Percentiles rank a stretch among this genome's conserved stretches.
phyloP scores from a whole-genome alignment of 495 filamentous ascomycete genomes.

The Baudoinia panamericana region DNA sequence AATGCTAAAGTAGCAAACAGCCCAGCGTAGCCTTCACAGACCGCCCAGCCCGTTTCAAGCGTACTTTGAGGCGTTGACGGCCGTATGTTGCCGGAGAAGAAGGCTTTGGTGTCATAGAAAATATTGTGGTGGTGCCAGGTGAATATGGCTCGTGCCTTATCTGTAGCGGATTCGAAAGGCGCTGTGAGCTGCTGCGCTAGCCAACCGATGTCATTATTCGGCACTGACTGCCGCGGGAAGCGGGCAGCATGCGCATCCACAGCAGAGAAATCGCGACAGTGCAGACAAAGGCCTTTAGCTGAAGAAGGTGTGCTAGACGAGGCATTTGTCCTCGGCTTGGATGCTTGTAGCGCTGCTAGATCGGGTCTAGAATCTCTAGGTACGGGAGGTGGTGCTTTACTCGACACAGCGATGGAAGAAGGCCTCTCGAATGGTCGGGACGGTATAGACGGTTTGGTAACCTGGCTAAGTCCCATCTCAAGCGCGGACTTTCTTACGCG shows the following conservation, averaged over 20 bases:
- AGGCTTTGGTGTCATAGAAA: constrained; percentile 61
- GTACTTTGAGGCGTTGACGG: constrained; percentile 54
- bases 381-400: constrained; percentile 39
- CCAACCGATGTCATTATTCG: constrained; percentile 48
- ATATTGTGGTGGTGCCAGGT: constrained; percentile 95
- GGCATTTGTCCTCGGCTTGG: constrained; percentile 37
- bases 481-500: constrained; percentile 24
- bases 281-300: constrained; percentile 44
- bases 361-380: constrained; percentile 46
- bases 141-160: constrained; percentile 86
- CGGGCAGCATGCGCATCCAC: constrained; percentile 67
- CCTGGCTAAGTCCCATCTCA: constrained; percentile 21
- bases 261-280: constrained; percentile 75
- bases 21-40: constrained; percentile 86
- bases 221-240: constrained; percentile 57
- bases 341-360: constrained; percentile 40
- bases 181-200: constrained; percentile 63
- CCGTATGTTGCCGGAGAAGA: constrained; percentile 57
- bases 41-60: constrained; percentile 61
- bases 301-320: constrained; percentile 11
- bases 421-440: no score
- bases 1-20: constrained; percentile 63
- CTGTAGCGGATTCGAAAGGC: constrained; percentile 68
- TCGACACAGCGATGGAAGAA: no score
- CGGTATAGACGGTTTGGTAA: background rate